These are phyloP conservation scores for Acanthamoeba lenticulata DNA, from an alignment of 208 protist species.

Conservation along the genomic window DNA sequence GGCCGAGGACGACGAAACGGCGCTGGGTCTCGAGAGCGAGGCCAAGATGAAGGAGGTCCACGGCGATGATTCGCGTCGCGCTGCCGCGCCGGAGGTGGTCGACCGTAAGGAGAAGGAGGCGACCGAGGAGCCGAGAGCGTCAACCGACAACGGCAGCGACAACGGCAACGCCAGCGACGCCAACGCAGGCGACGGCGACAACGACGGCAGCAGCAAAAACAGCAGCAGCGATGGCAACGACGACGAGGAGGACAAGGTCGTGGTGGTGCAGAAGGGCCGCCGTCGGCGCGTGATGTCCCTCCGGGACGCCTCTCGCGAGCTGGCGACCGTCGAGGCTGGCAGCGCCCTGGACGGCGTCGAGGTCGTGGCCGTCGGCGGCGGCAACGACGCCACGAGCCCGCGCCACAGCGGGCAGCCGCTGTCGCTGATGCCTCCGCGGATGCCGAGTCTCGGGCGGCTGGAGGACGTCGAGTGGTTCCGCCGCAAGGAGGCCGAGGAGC, in stretches of 20 bases:
- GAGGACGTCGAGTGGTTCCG: constrained; percentile 34
- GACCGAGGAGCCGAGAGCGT: not conserved
- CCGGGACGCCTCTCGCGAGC: not conserved
- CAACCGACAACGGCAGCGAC: not conserved
- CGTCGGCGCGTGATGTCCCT: not conserved
- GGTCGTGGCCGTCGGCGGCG: not conserved
- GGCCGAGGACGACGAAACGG: not conserved
- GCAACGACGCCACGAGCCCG: not conserved
- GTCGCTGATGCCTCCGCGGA: too few species aligned
- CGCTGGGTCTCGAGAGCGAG: too few species aligned
- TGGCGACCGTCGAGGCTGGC: not conserved
- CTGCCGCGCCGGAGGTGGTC: too few species aligned
- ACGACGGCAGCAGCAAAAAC: not conserved
- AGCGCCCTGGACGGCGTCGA: not conserved
- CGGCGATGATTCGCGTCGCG: not conserved
- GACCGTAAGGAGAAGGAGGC: not conserved
- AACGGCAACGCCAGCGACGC: not conserved
- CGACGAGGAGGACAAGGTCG: not conserved
- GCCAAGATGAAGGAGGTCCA: constrained; percentile 28
- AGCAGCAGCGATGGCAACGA: not conserved
- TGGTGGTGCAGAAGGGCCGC: constrained; percentile 33
- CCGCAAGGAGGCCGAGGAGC: not conserved
- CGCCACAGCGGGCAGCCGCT: too few species aligned
- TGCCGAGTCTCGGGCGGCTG: not conserved
- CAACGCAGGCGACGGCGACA: not conserved